Percentiles rank a stretch among this genome's conserved stretches.
These are phyloP conservation scores for Diversispora epigaea DNA, from an alignment of 192 early-diverging fungal genomes.

Conservation along the genomic window DNA sequence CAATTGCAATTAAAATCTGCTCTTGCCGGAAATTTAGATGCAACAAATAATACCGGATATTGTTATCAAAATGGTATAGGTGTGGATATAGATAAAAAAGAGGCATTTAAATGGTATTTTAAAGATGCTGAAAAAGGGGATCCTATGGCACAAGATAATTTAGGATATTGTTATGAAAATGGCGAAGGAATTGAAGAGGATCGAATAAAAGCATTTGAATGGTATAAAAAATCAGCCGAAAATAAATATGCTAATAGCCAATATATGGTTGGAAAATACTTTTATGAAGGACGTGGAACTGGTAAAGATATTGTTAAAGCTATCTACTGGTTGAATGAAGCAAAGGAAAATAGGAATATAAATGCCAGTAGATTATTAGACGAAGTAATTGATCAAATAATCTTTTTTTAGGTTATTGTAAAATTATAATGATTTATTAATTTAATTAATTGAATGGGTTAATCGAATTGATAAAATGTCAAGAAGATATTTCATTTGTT, in stretches of 20 bases:
- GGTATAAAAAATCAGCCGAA: constrained; percentile 62
- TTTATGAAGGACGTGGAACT: neutral
- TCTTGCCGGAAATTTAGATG: constrained; percentile 66
- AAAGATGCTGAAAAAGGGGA: constrained; percentile 55
- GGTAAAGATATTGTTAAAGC: neutral
- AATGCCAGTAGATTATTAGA: neutral
- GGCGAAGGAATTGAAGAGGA: constrained; percentile 57
- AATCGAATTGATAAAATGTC: no score
- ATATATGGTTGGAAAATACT: constrained; percentile 45
- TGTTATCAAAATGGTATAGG: constrained; percentile 52
- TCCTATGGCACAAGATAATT: constrained; percentile 64
- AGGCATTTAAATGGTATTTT: constrained; percentile 74
- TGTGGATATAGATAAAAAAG: constrained; percentile 51
- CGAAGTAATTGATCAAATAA: no score
- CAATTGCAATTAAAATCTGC: constrained; percentile 67
- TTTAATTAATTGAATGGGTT: no score
- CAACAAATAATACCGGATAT: constrained; percentile 80
- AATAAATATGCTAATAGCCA: constrained; percentile 58
- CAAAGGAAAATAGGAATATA: neutral
- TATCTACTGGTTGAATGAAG: neutral
- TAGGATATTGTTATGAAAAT: constrained; percentile 73
- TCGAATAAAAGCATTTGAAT: constrained; percentile 52
- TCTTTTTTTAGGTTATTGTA: no score
- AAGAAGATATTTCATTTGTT: no score
- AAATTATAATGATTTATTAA: no score